Evolutionary conservation across 768 basidiomycete species (phyloP), one percentile per base, ranked within the genome.

Genomic region (Rhizopogon vesiculosus): DNA sequence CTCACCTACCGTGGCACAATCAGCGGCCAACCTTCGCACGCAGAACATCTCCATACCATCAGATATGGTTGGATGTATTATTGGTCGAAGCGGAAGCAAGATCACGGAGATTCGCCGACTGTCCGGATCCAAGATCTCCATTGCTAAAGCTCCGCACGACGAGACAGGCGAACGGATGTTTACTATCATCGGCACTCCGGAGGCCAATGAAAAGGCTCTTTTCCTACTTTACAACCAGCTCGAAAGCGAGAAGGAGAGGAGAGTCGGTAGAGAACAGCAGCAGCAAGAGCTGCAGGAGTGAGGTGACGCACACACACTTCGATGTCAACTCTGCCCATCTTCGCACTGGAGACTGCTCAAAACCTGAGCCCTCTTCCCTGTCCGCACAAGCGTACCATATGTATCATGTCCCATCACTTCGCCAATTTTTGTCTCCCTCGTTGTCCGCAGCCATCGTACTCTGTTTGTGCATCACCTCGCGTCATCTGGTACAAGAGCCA

Each of bases 121-220:
- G 44, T 97, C 93, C 59, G 97, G 97, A 41, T 96, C 92, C 64
- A 93, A 94, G 76, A 99, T 99, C 70, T 93, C 90, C 54, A 99
- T 99, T 66, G 97, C 97, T 62, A 99, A 99, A 75, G 89, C 91
- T 48, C 93, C 97, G n/a, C 97, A 98, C 67, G 97, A 98, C 65
- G 97, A 98, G 66, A 94, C 95, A 42, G 97, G 96, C 66, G 97
- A 99, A 77, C 83, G 97, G 62, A 98, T 99, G 96, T 99, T 99
- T 78, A 93, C 97, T 59, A 98, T 99, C 69, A 81, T 97, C 45
- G 97, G 97, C 54, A 93, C 93, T 12, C 90, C 93, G 46, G 92
- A 94, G 72, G 89, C 92, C 62, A 98, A 97, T 72, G 96, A 99
- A 76, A 96, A 98, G 75, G 97, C 97, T 2, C 76, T 99, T 56